Conservation (phyloP, 148 eudicot species). For the Cornus controversa region DNA sequence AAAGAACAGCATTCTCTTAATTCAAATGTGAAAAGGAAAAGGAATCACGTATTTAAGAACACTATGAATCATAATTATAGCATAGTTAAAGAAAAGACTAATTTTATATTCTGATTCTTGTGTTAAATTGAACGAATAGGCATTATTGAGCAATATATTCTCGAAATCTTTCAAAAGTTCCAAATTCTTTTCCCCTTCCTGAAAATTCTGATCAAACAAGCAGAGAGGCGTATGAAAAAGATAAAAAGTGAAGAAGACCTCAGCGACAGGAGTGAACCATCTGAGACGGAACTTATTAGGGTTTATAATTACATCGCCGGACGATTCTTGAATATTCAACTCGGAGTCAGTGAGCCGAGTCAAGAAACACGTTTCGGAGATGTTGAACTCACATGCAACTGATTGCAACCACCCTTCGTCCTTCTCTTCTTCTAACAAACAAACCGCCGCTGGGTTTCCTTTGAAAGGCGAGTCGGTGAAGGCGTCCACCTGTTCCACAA, state of each 20-base stretch:
- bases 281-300: constrained; percentile 61
- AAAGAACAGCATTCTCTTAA: too few relatives aligned
- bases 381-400: constrained; percentile 72
- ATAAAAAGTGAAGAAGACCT: constrained; percentile 34
- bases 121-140: neutral
- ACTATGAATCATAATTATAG: too few relatives aligned
- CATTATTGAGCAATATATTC: neutral
- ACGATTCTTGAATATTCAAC: constrained; percentile 11
- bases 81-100: too few relatives aligned
- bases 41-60: neutral
- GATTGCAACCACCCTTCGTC: constrained; percentile 64
- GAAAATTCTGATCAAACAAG: too few relatives aligned
- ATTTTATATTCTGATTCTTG: neutral
- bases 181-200: too few relatives aligned
- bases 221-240: too few relatives aligned
- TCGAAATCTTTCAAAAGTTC: neutral
- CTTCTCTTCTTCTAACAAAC: constrained; percentile 60
- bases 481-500: constrained; percentile 56
- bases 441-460: constrained; percentile 82
- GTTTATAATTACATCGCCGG: neutral
- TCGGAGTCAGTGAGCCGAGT: constrained; percentile 33
- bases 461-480: constrained; percentile 65
- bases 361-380: constrained; percentile 59
- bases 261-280: constrained; percentile 81
- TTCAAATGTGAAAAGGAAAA: neutral